A percentile compares a stretch with the other conserved stretches of the same genome.
Evolutionary conservation across 2,329 filamentous ascomycete species (phyloP).

Genomic region (Alternaria postmessia): DNA sequence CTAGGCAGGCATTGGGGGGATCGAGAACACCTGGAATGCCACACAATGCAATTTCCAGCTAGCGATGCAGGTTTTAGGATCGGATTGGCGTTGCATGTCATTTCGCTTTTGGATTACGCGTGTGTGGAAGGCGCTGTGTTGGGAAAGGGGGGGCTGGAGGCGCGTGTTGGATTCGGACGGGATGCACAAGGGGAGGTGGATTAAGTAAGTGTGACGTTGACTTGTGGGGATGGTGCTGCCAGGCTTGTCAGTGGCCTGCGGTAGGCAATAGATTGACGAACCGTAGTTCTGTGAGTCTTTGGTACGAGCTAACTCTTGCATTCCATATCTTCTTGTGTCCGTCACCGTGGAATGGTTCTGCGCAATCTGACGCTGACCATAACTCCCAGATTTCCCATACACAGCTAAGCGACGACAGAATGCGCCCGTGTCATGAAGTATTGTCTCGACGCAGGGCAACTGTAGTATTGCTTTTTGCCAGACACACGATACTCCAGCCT

Average conservation of each 20-base stretch:
- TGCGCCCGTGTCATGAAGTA: background rate
- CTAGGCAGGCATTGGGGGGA: background rate
- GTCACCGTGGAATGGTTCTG: background rate
- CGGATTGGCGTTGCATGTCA: constrained; percentile 1
- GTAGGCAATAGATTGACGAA: constrained; percentile 5
- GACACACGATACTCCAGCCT: constrained; percentile 1
- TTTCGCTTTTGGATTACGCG: background rate
- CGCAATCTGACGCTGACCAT: background rate
- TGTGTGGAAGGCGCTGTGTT: background rate
- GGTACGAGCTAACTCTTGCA: background rate
- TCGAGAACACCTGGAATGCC: constrained; percentile 2
- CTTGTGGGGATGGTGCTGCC: constrained; percentile 2
- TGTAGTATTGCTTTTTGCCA: background rate
- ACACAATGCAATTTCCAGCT: background rate
- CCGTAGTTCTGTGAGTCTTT: constrained; percentile 5
- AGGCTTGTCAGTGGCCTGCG: background rate
- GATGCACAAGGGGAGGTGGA: background rate
- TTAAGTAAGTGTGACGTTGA: constrained; percentile 16
- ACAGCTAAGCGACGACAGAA: background rate
- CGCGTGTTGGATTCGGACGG: background rate
- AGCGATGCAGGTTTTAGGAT: background rate
- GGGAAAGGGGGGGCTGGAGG: constrained; percentile 1
- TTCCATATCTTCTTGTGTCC: background rate
- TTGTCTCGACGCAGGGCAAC: background rate
- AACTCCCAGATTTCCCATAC: background rate